Conservation (phyloP, 176 grass and related monocot genomes). For the Carex scoparia region DNA sequence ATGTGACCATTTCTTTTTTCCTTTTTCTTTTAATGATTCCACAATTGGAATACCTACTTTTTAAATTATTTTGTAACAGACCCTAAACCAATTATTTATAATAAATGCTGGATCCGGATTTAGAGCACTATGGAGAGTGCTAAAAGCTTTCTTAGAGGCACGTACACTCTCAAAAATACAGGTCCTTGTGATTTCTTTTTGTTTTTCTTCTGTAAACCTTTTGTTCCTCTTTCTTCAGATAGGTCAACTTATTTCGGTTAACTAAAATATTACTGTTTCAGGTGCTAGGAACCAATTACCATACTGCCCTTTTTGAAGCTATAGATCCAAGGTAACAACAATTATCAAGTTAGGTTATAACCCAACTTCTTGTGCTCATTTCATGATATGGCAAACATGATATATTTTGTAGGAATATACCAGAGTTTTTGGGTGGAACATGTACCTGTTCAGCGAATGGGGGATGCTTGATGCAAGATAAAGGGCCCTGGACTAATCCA, state of each 20-base stretch:
- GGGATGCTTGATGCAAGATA: conserved; percentile 84
- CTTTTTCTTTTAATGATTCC: conserved; percentile 11
- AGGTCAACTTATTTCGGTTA: conserved; percentile 4
- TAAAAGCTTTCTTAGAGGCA: conserved; percentile 74
- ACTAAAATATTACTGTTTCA: conserved; percentile 26
- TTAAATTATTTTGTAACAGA: conserved; percentile 45
- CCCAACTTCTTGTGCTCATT: neutral
- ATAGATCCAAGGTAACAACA: conserved; percentile 71
- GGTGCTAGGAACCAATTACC: conserved; percentile 76
- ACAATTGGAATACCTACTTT: conserved; percentile 18
- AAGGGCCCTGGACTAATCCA: conserved; percentile 70
- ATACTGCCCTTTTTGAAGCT: conserved; percentile 53
- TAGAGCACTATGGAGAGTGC: conserved; percentile 81
- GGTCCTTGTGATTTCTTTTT: conserved; percentile 32
- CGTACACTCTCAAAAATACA: conserved; percentile 81
- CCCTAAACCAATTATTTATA: conserved; percentile 83
- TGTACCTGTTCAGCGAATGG: conserved; percentile 64
- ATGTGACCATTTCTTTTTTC: neutral
- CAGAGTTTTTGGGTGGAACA: conserved; percentile 70
- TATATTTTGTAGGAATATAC: conserved; percentile 72
- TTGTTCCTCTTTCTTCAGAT: conserved; percentile 27
- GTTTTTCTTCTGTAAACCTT: neutral
- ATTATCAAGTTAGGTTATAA: neutral
- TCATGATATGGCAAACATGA: conserved; percentile 26
- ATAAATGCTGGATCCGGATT: conserved; percentile 96